Evolutionary conservation across 768 basidiomycete genomes (phyloP), one percentile per base, ranked within the genome.

Genomic region (Suillus clintonianus): DNA sequence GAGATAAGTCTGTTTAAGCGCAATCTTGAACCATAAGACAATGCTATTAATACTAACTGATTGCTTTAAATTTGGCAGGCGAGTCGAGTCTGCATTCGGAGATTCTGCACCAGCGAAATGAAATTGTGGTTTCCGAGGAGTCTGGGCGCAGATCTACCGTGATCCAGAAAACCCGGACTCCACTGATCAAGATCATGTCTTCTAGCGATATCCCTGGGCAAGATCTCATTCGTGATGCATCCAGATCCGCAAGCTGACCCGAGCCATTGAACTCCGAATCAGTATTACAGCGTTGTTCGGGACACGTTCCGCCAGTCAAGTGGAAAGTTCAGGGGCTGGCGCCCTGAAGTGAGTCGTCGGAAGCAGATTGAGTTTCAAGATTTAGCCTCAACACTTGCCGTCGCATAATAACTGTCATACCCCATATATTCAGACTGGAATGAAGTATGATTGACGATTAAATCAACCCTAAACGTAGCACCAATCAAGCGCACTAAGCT

Each of bases 181-280:
- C 27, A 27, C 4, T 4, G 39, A 41, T 41, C 39, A 41, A 15
- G 14, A 41, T 15, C 39, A 14, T 8, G 6, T 17, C 41, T 17
- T 73, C 88, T 86, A 67, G 86, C 87, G 58, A 92, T 86, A 64
- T 89, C 87, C 87, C 71, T 91, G 87, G 43, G 89, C 81, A 63
- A 92, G 81, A 59, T 88, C 87, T 90, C 90, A 92, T 55, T 85
- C 83, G 76, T 58, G 84, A 68, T 56, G 79, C 78, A 19, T 83
- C 83, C 27, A 82, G 76, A 72, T 90, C 86, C 39, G 77, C 81
- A 64, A 89, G 78, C 68, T 88, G 88, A 68, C 86, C 89, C 61
- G 80, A 84, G 63, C 77, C 81, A 68, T 86, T 87, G 70, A 88
- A 77, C n/a, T n/a, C 68, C 84, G 83, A 89, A 90, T 67, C 86